Percentiles rank a stretch among this genome's conserved stretches.
Evolutionary conservation across 352 stramenopile species (phyloP).

Genomic region (Lagenidium sp.): DNA sequence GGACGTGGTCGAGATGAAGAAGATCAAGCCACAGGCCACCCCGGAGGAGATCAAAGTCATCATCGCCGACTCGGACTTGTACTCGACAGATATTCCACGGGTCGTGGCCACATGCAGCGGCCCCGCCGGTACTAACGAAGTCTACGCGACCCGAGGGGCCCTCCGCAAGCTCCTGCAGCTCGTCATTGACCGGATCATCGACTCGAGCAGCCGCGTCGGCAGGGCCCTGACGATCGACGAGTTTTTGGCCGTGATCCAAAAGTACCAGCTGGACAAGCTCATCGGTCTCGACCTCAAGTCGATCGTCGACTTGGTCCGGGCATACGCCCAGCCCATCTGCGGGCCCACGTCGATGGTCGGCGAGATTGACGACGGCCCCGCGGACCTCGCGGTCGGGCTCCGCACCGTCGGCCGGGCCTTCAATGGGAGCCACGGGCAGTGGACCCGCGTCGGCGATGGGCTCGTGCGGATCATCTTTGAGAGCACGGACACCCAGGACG

Average conservation of each 20-base stretch:
- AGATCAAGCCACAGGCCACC: conserved; percentile 1
- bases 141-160: conserved; percentile 12
- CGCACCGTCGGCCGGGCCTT: conserved; percentile 14
- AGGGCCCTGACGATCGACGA: conserved; percentile 6
- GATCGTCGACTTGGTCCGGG: conserved; percentile 22
- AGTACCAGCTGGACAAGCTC: conserved; percentile 19
- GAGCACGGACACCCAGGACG: conserved; percentile 3
- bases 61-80: not conserved
- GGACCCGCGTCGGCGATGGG: conserved; percentile 22
- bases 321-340: conserved; percentile 34
- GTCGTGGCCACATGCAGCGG: not conserved
- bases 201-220: conserved; percentile 18
- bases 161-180: conserved; percentile 19
- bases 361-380: conserved; percentile 25
- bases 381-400: conserved; percentile 7
- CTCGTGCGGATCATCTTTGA: conserved; percentile 3
- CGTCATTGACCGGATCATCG: conserved; percentile 29
- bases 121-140: conserved; percentile 20
- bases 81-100: conserved; percentile 1
- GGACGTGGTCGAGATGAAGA: conserved; percentile 11
- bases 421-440: conserved; percentile 22
- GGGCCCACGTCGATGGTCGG: conserved; percentile 17
- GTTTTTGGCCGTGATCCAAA: conserved; percentile 20
- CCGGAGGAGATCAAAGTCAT: not conserved
- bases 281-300: conserved; percentile 25